These are phyloP conservation scores for Penicillium manginii DNA, from an alignment of 495 filamentous ascomycete species.

Conservation along the genomic window DNA sequence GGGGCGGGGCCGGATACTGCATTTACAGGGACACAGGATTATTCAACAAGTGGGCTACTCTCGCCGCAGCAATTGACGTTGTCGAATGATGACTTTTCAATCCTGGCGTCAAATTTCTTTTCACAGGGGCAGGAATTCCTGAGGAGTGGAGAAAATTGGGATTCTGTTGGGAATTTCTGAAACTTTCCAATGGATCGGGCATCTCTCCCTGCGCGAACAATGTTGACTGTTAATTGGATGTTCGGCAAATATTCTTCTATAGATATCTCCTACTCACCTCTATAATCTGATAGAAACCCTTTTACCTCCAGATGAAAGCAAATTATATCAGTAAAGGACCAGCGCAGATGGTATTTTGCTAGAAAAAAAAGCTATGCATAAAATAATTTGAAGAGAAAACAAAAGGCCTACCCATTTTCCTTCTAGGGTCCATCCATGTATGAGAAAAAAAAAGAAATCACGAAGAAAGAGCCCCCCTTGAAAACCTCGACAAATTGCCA, in stretches of 20 bases:
- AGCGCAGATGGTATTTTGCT: too few species aligned
- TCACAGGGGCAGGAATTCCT: constrained; percentile 50
- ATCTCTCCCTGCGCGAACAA: background rate
- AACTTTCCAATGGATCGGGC: background rate
- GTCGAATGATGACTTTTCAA: constrained; percentile 51
- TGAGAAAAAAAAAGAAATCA: background rate
- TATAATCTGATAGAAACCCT: too few species aligned
- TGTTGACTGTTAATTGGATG: too few species aligned
- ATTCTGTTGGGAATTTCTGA: constrained; percentile 44
- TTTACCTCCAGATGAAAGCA: too few species aligned
- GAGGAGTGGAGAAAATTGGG: constrained; percentile 41
- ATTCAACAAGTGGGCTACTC: constrained; percentile 24
- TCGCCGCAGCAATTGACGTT: constrained; percentile 35
- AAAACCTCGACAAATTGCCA: constrained; percentile 69
- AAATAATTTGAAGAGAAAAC: background rate
- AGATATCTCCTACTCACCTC: too few species aligned
- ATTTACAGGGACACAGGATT: constrained; percentile 23
- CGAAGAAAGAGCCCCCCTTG: constrained; percentile 33
- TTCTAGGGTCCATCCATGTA: background rate
- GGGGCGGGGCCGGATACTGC: too few species aligned
- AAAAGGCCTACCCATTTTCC: background rate
- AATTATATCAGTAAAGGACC: too few species aligned
- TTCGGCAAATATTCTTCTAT: too few species aligned
- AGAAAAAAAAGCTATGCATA: background rate
- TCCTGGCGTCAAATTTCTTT: constrained; percentile 54